These are phyloP conservation scores for Neurospora sp. DNA, from an alignment of 2,329 filamentous ascomycete species.

Conservation along the genomic window DNA sequence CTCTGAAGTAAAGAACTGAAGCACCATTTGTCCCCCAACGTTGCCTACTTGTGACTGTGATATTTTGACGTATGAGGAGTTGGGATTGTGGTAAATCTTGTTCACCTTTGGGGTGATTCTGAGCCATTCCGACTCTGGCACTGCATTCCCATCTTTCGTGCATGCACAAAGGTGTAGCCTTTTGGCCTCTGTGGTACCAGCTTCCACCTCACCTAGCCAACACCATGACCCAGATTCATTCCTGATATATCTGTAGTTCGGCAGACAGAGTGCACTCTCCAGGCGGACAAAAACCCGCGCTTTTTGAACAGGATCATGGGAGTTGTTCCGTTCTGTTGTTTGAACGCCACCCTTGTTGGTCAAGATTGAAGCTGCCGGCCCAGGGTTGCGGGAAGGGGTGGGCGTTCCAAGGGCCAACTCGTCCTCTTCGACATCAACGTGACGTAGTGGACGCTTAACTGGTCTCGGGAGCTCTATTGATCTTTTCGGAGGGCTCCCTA, in stretches of 20 bases:
- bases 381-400: not conserved
- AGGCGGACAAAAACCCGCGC: not conserved
- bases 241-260: slow-evolving; percentile 4
- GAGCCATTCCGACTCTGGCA: slow-evolving; percentile 8
- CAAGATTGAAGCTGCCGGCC: not conserved
- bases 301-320: not conserved
- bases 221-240: too few species aligned
- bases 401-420: not conserved
- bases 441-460: not conserved
- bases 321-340: slow-evolving; percentile 2
- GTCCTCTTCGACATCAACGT: not conserved
- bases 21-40: not conserved
- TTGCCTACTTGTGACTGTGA: slow-evolving; percentile 4
- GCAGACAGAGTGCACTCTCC: slow-evolving; percentile 7
- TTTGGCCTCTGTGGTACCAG: too few species aligned
- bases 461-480: not conserved
- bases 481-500: not conserved
- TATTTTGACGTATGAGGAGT: slow-evolving; percentile 9
- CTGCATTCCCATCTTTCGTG: too few species aligned
- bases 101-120: slow-evolving; percentile 9
- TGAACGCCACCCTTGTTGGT: slow-evolving; percentile 8
- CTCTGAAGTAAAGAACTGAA: slow-evolving; percentile 3
- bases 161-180: too few species aligned
- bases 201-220: too few species aligned
- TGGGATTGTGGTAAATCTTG: slow-evolving; percentile 4